Evolutionary conservation across 768 basidiomycete genomes (phyloP), one percentile per base, ranked within the genome.

Genomic region (Hygrophorus pudorinus): DNA sequence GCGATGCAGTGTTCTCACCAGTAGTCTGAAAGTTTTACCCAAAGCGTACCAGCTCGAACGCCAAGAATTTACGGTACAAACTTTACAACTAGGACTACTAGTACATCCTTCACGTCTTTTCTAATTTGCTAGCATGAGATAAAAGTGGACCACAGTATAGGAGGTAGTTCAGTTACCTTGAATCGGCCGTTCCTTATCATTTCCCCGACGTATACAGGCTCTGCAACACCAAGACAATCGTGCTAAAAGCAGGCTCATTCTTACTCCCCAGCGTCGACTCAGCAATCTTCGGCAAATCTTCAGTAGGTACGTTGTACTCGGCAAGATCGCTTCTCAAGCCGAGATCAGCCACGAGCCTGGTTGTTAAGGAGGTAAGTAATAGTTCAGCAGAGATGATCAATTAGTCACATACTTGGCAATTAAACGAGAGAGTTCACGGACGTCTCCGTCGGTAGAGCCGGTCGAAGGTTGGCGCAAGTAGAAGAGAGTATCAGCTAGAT

Each of bases 391-490:
- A 28, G 9, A 8, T 33, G 8, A n/a, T 4, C 24, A 34, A n/a
- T 49, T 31, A 34, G 20, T 8, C 4, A 61, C 76, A 38, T 53
- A 81, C 82, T 66, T 58, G 14, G 71, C 63, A 44, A 87, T 81
- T 47, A 74, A 60, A 13, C 55, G 57, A 2, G 79, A 71, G 21
- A 85, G 61, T 42, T 63, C 66, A 32, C 56, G 63, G 21, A 81
- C 66, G 53, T 85, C 85, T n/a, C 74, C 77, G 3, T 81, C 78
- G 13, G 76, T 42, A 0, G 77, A 73, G 20, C 80, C 81, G 0
- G 78, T 80, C n/a, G 75, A 69, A 2, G 79, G 70, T 46, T 77
- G 63, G 18, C 63, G 65, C 17, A 85, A 64, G 53, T 82, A 76
- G 54, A 75, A 77, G 21, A 85, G 58, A 1, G 74, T 62, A 27